Conservation (phyloP, 495 filamentous ascomycete species). For the Hamigera avellanea region DNA sequence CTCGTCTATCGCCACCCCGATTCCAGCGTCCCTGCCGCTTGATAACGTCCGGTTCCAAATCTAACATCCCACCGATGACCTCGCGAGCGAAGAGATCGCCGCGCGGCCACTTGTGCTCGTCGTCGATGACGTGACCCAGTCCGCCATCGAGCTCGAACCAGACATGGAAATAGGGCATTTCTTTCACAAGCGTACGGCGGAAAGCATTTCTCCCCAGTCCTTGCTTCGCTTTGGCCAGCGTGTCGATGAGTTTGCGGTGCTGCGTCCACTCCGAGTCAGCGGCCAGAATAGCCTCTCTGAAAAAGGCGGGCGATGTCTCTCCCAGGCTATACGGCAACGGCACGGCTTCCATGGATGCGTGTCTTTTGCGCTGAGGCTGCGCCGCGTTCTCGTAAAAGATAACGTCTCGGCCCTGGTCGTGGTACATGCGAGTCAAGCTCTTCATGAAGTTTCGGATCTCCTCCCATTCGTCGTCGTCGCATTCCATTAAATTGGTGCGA, state of each 20-base stretch:
- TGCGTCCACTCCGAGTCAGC: conserved; percentile 90
- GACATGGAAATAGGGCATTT: conserved; percentile 98
- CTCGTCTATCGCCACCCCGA: conserved; percentile 55
- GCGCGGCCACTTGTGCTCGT: conserved; percentile 74
- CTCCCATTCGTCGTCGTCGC: conserved; percentile 98
- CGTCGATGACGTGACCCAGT: conserved; percentile 85
- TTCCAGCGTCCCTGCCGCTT: conserved; percentile 87
- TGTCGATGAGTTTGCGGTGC: conserved; percentile 90
- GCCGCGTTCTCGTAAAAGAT: conserved; percentile 98
- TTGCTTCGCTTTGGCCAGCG: conserved; percentile 53
- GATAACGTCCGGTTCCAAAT: conserved; percentile 69
- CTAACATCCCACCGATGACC: conserved; percentile 87
- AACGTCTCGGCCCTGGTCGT: conserved; percentile 79
- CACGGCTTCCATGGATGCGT: conserved; percentile 78
- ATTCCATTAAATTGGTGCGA: conserved; percentile 81
- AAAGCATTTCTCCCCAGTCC: conserved; percentile 75
- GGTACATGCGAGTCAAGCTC: conserved; percentile 82
- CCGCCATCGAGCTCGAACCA: conserved; percentile 94
- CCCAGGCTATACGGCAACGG: conserved; percentile 81
- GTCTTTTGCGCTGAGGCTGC: conserved; percentile 60
- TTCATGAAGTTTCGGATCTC: conserved; percentile 99
- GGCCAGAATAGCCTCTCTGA: conserved; percentile 84
- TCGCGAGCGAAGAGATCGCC: conserved; percentile 92
- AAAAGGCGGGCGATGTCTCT: conserved; percentile 86
- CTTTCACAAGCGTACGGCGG: conserved; percentile 71